Base-by-base conservation (phyloP, 495 filamentous ascomycete genomes). In the Daldinia concentrica region DNA sequence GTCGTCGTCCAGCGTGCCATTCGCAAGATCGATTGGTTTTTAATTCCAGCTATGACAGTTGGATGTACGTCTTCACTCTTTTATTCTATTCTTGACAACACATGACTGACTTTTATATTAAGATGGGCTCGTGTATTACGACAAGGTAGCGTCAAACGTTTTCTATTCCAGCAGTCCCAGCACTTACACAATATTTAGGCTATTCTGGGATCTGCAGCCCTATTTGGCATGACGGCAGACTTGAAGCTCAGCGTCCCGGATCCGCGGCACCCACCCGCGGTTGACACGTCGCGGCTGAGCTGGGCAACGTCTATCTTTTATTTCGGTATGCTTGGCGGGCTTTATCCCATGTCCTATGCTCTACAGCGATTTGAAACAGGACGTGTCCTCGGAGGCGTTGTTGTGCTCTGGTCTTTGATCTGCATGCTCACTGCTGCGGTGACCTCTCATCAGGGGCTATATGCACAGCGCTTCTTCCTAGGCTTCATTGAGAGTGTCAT, bases 231-330 rank as follows among this genome's bases (percentile, higher is more conserved):
- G 90, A 92, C 90, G 0, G 81, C 83, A 19, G 91, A 93, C 75
- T 82, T 93, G 34, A 59, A 78, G 4, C 85, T 93, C 45, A 71
- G 76, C 32, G 78, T 90, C 0, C 73, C 84, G 29, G 60, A 64
- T 8, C 80, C 84, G 7, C 88, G 83, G 1, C 81, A 76, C 19
- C 89, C 90, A 0, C 82, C 88, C 0, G 82, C 82, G 2, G 86
- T 81, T 22, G 83, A 89, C 69, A 91, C 90, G 6, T 84, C 84
- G 0, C 85, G 90, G 12, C 83, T 93, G 30, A 88, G 86, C 68
- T 93, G 90, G 91, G 90, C 91, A 17, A 92, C 90, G 0, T 92
- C 89, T 1, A 82, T 92, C 74, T 93, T 93, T 80, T 93, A 93
- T 79, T 92, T 93, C 69, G 90, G 90, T 26, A 90, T 91, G 89